phyloP scores from a whole-genome alignment of 257 asterid genomes.

The Striga asiatica region DNA sequence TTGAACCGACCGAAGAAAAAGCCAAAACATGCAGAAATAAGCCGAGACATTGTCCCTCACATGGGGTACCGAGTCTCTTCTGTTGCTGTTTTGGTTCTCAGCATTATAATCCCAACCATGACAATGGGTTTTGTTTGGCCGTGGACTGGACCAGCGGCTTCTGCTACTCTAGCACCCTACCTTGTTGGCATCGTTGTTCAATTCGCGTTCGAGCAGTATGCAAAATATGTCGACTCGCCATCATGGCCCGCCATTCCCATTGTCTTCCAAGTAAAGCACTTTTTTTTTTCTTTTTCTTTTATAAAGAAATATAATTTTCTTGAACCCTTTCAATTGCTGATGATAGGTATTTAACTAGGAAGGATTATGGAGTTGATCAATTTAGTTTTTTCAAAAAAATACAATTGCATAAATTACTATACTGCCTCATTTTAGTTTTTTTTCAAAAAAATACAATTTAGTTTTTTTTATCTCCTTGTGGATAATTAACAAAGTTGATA shows the following conservation, averaged over 20 bases:
- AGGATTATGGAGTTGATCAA: too few species aligned
- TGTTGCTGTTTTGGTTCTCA: conserved; percentile 68
- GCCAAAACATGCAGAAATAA: conserved; percentile 28
- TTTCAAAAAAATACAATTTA: too few species aligned
- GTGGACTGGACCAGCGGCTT: conserved; percentile 99
- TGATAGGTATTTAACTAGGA: too few species aligned
- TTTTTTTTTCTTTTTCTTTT: conserved; percentile 3
- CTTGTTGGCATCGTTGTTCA: conserved; percentile 90
- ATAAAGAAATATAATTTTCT: not conserved
- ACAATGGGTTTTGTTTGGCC: conserved; percentile 99
- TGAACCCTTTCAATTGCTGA: not conserved
- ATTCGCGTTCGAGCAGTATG: conserved; percentile 82
- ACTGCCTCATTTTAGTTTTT: too few species aligned
- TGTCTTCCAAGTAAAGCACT: conserved; percentile 70
- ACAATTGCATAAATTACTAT: too few species aligned
- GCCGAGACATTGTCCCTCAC: conserved; percentile 27
- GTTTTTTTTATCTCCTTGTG: too few species aligned
- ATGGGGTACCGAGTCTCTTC: conserved; percentile 61
- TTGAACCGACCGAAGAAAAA: conserved; percentile 46
- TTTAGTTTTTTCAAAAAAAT: too few species aligned
- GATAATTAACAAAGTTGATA: too few species aligned
- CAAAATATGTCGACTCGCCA: conserved; percentile 56
- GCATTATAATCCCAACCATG: conserved; percentile 73
- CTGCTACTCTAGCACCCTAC: conserved; percentile 92
- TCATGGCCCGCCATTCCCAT: conserved; percentile 81